Evolutionary conservation across 1,139 yeast genomes (phyloP).

Genomic region (Magnusiomyces clavatus): DNA sequence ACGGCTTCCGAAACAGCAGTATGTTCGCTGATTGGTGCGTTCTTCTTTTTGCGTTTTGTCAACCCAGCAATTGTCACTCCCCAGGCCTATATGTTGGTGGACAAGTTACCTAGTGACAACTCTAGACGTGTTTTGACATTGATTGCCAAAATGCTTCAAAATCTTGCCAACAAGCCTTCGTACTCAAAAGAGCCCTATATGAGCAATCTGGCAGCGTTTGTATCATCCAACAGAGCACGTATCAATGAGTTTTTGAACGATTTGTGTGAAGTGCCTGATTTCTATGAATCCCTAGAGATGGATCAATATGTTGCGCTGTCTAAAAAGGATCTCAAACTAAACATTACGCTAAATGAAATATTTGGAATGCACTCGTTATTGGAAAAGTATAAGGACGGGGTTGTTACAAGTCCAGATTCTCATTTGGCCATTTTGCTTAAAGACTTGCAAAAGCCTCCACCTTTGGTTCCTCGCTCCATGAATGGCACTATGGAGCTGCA

Average conservation of each 20-base stretch:
- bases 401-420: constrained; percentile 16
- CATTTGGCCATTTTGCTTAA: constrained; percentile 28
- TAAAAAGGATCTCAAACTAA: constrained; percentile 31
- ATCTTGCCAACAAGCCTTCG: constrained; percentile 60
- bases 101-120: constrained; percentile 32
- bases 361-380: constrained; percentile 34
- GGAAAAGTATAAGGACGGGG: constrained; percentile 28
- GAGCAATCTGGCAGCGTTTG: constrained; percentile 28
- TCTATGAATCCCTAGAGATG: constrained; percentile 36
- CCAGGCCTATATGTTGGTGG: constrained; percentile 49
- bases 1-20: constrained; percentile 52
- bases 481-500: constrained; percentile 32
- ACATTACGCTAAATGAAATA: constrained; percentile 34
- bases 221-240: constrained; percentile 29
- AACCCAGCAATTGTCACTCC: constrained; percentile 94
- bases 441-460: constrained; percentile 32
- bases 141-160: constrained; percentile 78
- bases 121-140: constrained; percentile 71
- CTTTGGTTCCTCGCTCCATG: constrained; percentile 28
- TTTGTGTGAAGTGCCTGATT: constrained; percentile 38
- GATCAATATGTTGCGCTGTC: constrained; percentile 38
- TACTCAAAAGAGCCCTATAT: constrained; percentile 37
- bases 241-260: constrained; percentile 32
- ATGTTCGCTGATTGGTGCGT: constrained; percentile 58
- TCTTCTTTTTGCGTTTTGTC: constrained; percentile 71